Conservation (phyloP, 2,329 filamentous ascomycete genomes). For the Paraphaeosphaeria minitans region DNA sequence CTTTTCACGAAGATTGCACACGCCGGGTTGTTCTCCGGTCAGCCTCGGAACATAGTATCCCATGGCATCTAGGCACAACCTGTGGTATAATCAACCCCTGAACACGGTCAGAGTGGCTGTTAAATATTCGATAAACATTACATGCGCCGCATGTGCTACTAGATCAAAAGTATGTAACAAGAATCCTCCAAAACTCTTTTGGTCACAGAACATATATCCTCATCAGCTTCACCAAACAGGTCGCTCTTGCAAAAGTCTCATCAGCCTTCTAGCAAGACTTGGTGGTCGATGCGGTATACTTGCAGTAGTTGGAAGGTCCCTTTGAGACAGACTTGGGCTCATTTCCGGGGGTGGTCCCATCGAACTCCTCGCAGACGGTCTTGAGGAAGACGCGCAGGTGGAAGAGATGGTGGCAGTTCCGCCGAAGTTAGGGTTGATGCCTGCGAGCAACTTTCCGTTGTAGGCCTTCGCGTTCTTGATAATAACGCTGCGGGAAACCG, state of each 20-base stretch:
- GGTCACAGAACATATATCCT: neutral
- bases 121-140: conserved; percentile 3
- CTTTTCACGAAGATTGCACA: too few species aligned
- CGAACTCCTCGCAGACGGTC: conserved; percentile 43
- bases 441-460: conserved; percentile 49
- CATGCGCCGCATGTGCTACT: conserved; percentile 6
- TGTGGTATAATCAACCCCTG: neutral
- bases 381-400: conserved; percentile 35
- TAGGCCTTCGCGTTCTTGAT: conserved; percentile 53
- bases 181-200: neutral
- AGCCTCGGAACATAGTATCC: neutral
- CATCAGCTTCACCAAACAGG: neutral
- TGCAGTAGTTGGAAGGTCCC: conserved; percentile 9
- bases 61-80: neutral
- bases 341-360: conserved; percentile 26
- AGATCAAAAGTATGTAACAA: conserved; percentile 1
- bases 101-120: neutral
- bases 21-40: neutral
- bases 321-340: conserved; percentile 8
- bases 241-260: neutral
- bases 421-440: conserved; percentile 60
- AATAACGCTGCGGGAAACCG: conserved; percentile 50
- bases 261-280: conserved; percentile 3
- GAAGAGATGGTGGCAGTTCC: conserved; percentile 48
- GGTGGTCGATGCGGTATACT: conserved; percentile 7